Evolutionary conservation across 495 filamentous ascomycete genomes (phyloP), one percentile per base, ranked within the genome.

Genomic region (Penicillium simplicissimum): DNA sequence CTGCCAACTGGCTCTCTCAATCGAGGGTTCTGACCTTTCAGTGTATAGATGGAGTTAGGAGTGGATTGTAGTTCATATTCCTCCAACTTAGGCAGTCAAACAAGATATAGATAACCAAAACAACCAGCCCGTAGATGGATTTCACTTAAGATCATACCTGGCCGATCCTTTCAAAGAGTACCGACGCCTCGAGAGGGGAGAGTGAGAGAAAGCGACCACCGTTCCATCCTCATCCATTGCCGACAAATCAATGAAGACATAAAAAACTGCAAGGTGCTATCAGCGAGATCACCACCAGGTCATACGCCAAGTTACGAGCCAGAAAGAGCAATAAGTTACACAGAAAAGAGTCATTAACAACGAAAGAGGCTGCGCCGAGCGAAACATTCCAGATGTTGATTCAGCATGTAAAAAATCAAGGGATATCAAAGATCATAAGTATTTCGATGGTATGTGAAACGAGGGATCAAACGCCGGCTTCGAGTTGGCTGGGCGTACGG

Each of bases 371-470:
- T 25, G 42, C 43, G 34, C 45, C 49, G 61, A 52, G 34, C 60
- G 58, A 55, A 61, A 61, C 74, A 76, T 76, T 65, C 74, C 74
- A 73, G 72, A 75, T 73, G 71, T 68, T 60, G 59, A 58, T 52
- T 14, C 38, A 62, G 52, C 36, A 56, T 59, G 55, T 31, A 65
- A 52, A 57, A 55, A 28, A 34, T 40, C 52, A 56, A 15, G 55
- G 37, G 45, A 59, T 60, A 52, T 64, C 42, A 61, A 35, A 60
- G 45, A 43, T 36, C 33, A 52, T 59, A 47, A 43, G 40, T 42
- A 35, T 28, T 13, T 37, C 36, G 52, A 31, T 6, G 23, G 23
- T 19, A 19, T 36, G 51, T 11, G 11, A 6, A 10, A 36, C 15
- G 7, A 53, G 51, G 13, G n/a, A 45, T 64, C 34, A 62, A 34